Evolutionary conservation across 106 monocot species (phyloP), one percentile per base, ranked within the genome.

Genomic region (Hemerocallis citrina): DNA sequence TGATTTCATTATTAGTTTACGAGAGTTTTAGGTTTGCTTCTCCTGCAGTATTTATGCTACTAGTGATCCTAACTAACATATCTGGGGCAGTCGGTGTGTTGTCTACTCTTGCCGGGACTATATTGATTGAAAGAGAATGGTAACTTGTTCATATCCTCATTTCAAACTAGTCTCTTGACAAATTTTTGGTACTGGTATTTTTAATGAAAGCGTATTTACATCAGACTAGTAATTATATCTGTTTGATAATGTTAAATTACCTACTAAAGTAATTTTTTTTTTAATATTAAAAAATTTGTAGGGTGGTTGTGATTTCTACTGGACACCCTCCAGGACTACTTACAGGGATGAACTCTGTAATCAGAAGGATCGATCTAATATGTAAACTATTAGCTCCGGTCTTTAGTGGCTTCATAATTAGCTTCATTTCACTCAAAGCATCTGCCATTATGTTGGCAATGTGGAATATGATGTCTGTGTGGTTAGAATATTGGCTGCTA

Each of bases 121-220:
- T 96, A 60, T 72, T 96, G 61, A 79, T 96, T 22, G 96, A 96
- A 75, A 91, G 91, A 81, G 91, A 95, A 81, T 95, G 95, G 90
- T 90, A 90, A 59, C 7, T 1, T 27, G 14, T n/a, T 22, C 8
- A 24, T 3, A 23, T 50, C 10, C 23, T 69, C 8, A 8, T 61
- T 70, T 37, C 28, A 11, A 46, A 45, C 22, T 15, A 14, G 2
- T 51, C 6, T 35, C 28, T 27, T 44, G 15, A 46, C 46, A 19
- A 46, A 46, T 46, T 46, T 12, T 5, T 6, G 22, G 6, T 49
- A n/a, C n/a, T n/a, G n/a, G n/a, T n/a, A n/a, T n/a, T n/a, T n/a
- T n/a, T n/a, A n/a, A n/a, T n/a, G n/a, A n/a, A n/a, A n/a, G n/a
- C n/a, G n/a, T n/a, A n/a, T n/a, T n/a, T n/a, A n/a, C n/a, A n/a